Percentiles rank a stretch among this genome's conserved stretches.
Conservation (phyloP, 2,329 filamentous ascomycete species). For the Phyllosticta citrichinensis region DNA sequence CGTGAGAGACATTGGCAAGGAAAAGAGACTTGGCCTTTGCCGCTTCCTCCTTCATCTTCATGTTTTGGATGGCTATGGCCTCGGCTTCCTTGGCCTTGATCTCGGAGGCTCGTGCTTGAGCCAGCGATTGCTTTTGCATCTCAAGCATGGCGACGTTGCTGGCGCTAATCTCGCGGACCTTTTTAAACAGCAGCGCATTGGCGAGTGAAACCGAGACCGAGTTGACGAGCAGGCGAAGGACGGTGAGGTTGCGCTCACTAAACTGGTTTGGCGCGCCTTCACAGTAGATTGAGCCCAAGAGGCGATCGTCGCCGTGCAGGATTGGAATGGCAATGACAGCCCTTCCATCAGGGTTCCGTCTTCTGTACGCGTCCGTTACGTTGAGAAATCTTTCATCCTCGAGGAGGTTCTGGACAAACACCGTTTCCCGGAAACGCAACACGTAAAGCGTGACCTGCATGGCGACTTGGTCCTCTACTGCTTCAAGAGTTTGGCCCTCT, state of each 20-base stretch:
- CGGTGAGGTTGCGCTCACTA: conserved; percentile 53
- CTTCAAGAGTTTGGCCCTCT: conserved; percentile 53
- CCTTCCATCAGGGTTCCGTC: conserved; percentile 58
- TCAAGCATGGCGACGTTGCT: conserved; percentile 70
- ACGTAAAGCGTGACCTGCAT: conserved; percentile 70
- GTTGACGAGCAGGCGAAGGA: conserved; percentile 59
- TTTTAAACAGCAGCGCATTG: conserved; percentile 54
- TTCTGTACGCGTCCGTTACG: conserved; percentile 58
- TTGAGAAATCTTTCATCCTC: conserved; percentile 71
- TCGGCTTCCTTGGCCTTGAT: conserved; percentile 68
- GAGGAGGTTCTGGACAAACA: conserved; percentile 64
- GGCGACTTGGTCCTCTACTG: conserved; percentile 56
- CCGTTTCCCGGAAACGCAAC: conserved; percentile 62
- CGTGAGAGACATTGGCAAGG: conserved; percentile 43
- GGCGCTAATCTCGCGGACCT: conserved; percentile 66
- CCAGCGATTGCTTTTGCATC: conserved; percentile 63
- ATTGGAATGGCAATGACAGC: conserved; percentile 75
- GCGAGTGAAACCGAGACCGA: conserved; percentile 60
- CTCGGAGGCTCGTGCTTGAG: conserved; percentile 62
- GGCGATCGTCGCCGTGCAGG: conserved; percentile 57
- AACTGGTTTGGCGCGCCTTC: conserved; percentile 67
- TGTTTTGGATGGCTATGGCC: conserved; percentile 65
- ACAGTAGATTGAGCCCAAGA: conserved; percentile 66
- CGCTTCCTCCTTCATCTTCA: conserved; percentile 73
- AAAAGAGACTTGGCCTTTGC: conserved; percentile 78